A percentile compares a stretch with the other conserved stretches of the same genome.
Evolutionary conservation across 768 basidiomycete genomes (phyloP).

Genomic region (Collybia mongolica): DNA sequence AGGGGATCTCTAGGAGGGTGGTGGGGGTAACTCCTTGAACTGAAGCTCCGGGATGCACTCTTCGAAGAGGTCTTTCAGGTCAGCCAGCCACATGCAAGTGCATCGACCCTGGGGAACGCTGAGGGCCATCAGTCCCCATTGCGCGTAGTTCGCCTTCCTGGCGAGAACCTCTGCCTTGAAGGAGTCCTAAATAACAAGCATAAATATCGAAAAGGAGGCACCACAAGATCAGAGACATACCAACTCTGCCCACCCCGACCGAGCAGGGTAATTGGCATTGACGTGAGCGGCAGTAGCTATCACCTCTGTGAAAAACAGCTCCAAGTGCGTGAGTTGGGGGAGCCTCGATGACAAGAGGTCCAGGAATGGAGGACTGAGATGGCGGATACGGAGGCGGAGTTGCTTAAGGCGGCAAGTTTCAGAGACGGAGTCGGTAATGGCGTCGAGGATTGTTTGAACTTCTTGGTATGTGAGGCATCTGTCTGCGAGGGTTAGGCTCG

Average conservation of each 20-base stretch:
- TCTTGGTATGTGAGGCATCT: constrained; percentile 29
- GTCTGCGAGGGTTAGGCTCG: constrained; percentile 35
- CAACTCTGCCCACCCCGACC: constrained; percentile 4
- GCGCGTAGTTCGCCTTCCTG: constrained; percentile 4
- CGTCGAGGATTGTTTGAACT: constrained; percentile 24
- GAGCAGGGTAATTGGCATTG: background rate
- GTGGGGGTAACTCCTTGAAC: too few species aligned
- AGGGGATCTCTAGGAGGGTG: too few species aligned
- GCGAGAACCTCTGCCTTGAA: constrained; percentile 6
- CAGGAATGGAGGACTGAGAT: constrained; percentile 22
- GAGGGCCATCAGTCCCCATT: constrained; percentile 12
- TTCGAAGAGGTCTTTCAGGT: constrained; percentile 6
- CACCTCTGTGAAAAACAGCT: constrained; percentile 22
- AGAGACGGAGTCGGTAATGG: constrained; percentile 9
- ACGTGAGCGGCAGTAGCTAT: constrained; percentile 2
- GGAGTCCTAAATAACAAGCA: constrained; percentile 3
- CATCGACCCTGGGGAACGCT: constrained; percentile 3
- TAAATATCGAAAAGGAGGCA: too few species aligned
- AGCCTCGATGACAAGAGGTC: constrained; percentile 20
- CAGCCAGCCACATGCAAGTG: background rate
- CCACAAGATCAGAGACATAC: constrained; percentile 6
- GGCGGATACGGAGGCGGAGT: constrained; percentile 17
- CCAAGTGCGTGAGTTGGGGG: constrained; percentile 19
- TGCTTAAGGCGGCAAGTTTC: constrained; percentile 11
- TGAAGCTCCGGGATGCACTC: constrained; percentile 14